A percentile compares a stretch with the other conserved stretches of the same genome.
phyloP scores from a whole-genome alignment of 2,329 filamentous ascomycete species.

The Tympanopsis confertula region DNA sequence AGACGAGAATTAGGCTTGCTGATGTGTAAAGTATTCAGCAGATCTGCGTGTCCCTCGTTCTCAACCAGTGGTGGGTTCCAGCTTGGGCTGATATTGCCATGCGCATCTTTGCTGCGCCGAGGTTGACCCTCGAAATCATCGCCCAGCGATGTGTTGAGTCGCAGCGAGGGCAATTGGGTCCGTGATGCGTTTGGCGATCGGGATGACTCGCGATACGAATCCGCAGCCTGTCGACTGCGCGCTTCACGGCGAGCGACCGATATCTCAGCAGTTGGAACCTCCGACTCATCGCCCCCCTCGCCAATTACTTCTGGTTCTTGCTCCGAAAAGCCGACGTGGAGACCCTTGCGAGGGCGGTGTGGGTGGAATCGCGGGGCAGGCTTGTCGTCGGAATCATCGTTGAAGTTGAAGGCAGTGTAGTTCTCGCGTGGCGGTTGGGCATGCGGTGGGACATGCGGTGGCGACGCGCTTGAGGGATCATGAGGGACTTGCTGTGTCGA shows the following conservation, averaged over 20 bases:
- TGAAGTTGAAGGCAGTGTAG: neutral
- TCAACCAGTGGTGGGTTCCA: neutral
- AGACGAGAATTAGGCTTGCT: neutral
- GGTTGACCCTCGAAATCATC: neutral
- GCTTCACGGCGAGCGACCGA: conserved; percentile 19
- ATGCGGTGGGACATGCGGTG: neutral
- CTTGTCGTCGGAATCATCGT: neutral
- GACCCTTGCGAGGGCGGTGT: conserved; percentile 32
- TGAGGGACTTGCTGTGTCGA: neutral
- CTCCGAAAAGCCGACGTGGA: conserved; percentile 42
- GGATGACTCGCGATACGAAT: neutral
- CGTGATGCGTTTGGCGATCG: too few relatives aligned
- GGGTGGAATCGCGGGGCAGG: too few relatives aligned
- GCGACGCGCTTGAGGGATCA: neutral
- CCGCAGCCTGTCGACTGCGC: neutral
- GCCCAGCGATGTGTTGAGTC: neutral
- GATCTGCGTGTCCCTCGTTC: neutral
- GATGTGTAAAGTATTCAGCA: neutral
- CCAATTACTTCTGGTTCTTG: conserved; percentile 44
- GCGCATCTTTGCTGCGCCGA: neutral
- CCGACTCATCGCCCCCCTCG: conserved; percentile 50
- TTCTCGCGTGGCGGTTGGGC: too few relatives aligned
- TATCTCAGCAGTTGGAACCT: conserved; percentile 41
- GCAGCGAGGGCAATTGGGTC: neutral
- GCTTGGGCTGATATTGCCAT: too few relatives aligned